These are phyloP conservation scores for Alternaria dauci DNA, from an alignment of 2,329 filamentous ascomycete species.

Conservation along the genomic window DNA sequence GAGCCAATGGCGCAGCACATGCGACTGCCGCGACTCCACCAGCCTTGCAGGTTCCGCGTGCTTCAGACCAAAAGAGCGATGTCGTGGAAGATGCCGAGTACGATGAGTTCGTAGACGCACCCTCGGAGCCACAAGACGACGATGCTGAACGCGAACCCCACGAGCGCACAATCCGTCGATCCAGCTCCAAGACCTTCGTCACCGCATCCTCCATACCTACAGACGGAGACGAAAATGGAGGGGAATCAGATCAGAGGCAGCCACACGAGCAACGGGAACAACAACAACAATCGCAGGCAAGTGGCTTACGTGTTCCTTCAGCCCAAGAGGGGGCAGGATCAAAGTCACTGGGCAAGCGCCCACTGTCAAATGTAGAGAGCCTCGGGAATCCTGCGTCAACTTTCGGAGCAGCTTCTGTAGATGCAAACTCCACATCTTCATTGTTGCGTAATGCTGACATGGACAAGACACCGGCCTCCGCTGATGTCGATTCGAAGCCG, in stretches of 20 bases:
- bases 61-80: slow-evolving; percentile 32
- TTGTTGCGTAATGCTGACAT: slow-evolving; percentile 48
- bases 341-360: slow-evolving; percentile 38
- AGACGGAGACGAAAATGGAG: slow-evolving; percentile 14
- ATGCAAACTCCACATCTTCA: slow-evolving; percentile 49
- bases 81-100: slow-evolving; percentile 17
- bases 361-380: slow-evolving; percentile 42
- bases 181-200: slow-evolving; percentile 45
- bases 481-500: slow-evolving; percentile 29
- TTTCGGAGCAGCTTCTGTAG: slow-evolving; percentile 42
- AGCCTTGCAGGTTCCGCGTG: slow-evolving; percentile 43
- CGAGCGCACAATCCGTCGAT: slow-evolving; percentile 26
- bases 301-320: slow-evolving; percentile 42
- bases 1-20: slow-evolving; percentile 24
- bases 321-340: slow-evolving; percentile 22
- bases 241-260: slow-evolving; percentile 9
- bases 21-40: slow-evolving; percentile 36
- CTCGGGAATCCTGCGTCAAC: slow-evolving; percentile 35
- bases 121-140: slow-evolving; percentile 44
- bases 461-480: slow-evolving; percentile 36
- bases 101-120: slow-evolving; percentile 36
- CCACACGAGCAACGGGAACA: slow-evolving; percentile 23
- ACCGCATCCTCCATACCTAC: slow-evolving; percentile 40
- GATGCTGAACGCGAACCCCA: slow-evolving; percentile 27
- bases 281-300: slow-evolving; percentile 37